A percentile compares a stretch with the other conserved stretches of the same genome.
Evolutionary conservation across 495 filamentous ascomycete genomes (phyloP).

Genomic region (Aspergillus asperescens): DNA sequence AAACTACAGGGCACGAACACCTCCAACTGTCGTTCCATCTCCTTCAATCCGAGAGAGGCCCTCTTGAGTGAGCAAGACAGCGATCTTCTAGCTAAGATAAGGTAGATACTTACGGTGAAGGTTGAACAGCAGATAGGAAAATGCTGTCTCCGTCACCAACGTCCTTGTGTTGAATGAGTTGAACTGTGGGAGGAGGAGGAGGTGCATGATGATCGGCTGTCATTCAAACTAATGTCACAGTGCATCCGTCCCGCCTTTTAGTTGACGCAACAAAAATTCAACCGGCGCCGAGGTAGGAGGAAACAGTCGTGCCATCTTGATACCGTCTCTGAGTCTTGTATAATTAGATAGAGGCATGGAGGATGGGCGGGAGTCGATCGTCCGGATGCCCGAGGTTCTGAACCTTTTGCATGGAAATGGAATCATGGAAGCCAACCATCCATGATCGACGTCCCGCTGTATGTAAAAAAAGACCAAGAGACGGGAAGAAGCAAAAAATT

Average conservation of each 20-base stretch:
- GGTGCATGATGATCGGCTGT: not conserved
- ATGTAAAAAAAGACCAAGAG: not conserved
- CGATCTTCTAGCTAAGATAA: too few relatives aligned
- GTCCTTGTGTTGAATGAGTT: not conserved
- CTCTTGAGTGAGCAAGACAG: too few relatives aligned
- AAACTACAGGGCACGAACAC: too few relatives aligned
- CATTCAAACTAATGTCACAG: not conserved
- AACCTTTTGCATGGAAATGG: too few relatives aligned
- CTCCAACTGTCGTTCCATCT: not conserved
- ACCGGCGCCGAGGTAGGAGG: not conserved
- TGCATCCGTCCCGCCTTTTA: not conserved
- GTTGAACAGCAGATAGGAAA: not conserved
- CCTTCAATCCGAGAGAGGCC: too few relatives aligned
- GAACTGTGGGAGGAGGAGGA: not conserved
- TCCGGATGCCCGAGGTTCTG: not conserved
- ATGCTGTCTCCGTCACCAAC: not conserved
- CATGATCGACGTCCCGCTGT: not conserved
- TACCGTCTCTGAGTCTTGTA: not conserved
- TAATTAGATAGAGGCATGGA: not conserved
- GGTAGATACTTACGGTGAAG: too few relatives aligned
- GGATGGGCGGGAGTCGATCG: too few relatives aligned
- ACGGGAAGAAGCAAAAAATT: conserved; percentile 4
- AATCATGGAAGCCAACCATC: not conserved
- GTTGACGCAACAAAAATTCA: not conserved
- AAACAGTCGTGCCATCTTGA: not conserved